Percentiles rank a stretch among this genome's conserved stretches.
Conservation (phyloP, 805 yeast species). For the Blastobotrys muscicola region DNA sequence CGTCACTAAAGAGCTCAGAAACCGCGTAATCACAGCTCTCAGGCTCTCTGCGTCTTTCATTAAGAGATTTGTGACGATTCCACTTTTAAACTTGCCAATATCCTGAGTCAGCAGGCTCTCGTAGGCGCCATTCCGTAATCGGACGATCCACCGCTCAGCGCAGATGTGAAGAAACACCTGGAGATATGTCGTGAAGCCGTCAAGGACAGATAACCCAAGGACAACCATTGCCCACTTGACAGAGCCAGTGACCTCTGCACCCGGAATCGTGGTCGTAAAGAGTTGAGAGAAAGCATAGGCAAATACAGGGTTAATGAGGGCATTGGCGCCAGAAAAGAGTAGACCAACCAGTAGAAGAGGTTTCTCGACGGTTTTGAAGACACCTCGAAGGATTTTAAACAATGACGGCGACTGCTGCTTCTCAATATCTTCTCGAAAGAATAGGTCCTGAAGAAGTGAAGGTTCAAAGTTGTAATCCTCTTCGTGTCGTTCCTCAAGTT, state of each 20-base stretch:
- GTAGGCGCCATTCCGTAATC: conserved; percentile 43
- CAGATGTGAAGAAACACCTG: conserved; percentile 42
- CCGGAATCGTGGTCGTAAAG: conserved; percentile 51
- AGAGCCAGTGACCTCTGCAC: conserved; percentile 12
- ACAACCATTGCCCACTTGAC: conserved; percentile 63
- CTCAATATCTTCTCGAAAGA: too few species aligned
- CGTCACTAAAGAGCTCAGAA: conserved; percentile 45
- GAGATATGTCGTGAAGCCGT: conserved; percentile 47
- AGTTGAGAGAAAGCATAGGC: conserved; percentile 69
- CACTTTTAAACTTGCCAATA: conserved; percentile 38
- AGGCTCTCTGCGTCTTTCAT: conserved; percentile 78
- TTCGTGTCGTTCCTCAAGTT: too few species aligned
- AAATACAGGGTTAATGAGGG: conserved; percentile 64
- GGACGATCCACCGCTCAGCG: conserved; percentile 59
- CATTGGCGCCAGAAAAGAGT: conserved; percentile 42
- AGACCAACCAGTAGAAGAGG: conserved; percentile 40
- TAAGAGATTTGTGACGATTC: conserved; percentile 51
- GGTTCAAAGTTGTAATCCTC: too few species aligned
- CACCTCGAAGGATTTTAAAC: not conserved
- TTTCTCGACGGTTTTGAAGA: conserved; percentile 14
- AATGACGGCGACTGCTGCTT: too few species aligned
- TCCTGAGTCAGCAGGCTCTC: conserved; percentile 39
- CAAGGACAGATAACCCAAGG: conserved; percentile 50
- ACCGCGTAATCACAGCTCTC: conserved; percentile 53
- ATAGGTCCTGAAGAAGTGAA: too few species aligned